phyloP scores from a whole-genome alignment of 306 rosid species.

The Quercus suber region DNA sequence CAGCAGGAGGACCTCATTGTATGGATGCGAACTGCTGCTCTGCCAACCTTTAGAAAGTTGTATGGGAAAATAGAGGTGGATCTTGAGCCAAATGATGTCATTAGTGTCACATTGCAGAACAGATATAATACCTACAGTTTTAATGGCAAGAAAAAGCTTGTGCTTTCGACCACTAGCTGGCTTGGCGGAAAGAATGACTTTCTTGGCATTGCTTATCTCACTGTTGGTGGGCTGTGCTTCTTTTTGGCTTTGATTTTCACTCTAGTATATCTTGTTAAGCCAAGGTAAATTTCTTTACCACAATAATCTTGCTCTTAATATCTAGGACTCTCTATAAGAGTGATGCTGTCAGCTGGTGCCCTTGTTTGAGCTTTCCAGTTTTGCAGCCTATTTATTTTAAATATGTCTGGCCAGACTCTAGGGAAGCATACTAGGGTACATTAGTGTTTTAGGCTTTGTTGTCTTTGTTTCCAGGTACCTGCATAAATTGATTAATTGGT shows the following conservation, averaged over 20 bases:
- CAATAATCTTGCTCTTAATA: background rate
- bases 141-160: conserved; percentile 73
- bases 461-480: background rate
- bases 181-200: conserved; percentile 83
- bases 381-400: background rate
- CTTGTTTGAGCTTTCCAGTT: background rate
- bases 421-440: background rate
- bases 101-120: conserved; percentile 47
- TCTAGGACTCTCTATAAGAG: background rate
- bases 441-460: background rate
- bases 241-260: conserved; percentile 78
- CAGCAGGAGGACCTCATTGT: conserved; percentile 76
- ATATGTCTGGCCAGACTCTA: background rate
- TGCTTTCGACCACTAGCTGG: conserved; percentile 74
- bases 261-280: conserved; percentile 77
- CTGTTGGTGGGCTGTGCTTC: conserved; percentile 91
- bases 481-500: background rate
- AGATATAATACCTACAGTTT: conserved; percentile 70
- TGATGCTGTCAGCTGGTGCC: background rate
- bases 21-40: conserved; percentile 85
- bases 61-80: conserved; percentile 72
- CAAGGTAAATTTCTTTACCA: conserved; percentile 56
- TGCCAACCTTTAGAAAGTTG: conserved; percentile 76
- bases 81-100: conserved; percentile 37
- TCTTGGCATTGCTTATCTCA: conserved; percentile 79